A percentile compares a stretch with the other conserved stretches of the same genome.
Evolutionary conservation across 2,329 filamentous ascomycete genomes (phyloP).

Genomic region (Penicillium verrucosum): DNA sequence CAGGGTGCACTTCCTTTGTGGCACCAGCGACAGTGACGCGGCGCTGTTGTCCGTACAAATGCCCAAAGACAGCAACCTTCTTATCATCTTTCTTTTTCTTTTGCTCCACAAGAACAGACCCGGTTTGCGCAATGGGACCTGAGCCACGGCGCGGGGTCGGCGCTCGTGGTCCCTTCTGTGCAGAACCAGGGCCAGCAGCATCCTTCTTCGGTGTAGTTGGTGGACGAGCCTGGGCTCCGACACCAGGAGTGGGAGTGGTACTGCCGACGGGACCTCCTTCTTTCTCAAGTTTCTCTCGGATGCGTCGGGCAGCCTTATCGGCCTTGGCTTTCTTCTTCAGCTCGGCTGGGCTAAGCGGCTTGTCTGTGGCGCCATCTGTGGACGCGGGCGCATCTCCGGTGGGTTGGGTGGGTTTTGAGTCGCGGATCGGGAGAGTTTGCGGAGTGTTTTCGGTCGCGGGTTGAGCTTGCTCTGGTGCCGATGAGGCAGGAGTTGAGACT

Average conservation of each 20-base stretch:
- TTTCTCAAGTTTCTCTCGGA: slow-evolving; percentile 60
- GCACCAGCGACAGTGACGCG: slow-evolving; percentile 60
- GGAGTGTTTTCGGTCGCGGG: slow-evolving; percentile 15
- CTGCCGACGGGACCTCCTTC: slow-evolving; percentile 45
- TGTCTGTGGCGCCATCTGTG: slow-evolving; percentile 24
- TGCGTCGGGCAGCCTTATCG: slow-evolving; percentile 83
- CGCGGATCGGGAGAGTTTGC: slow-evolving; percentile 25
- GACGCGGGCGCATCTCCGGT: slow-evolving; percentile 24
- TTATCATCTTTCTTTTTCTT: slow-evolving; percentile 62
- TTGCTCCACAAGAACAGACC: slow-evolving; percentile 34
- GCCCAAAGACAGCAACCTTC: slow-evolving; percentile 73
- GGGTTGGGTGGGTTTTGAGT: slow-evolving; percentile 24
- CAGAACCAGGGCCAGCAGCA: slow-evolving; percentile 21
- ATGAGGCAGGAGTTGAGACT: slow-evolving; percentile 15
- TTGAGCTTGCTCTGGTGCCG: slow-evolving; percentile 17
- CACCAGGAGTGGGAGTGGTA: slow-evolving; percentile 35
- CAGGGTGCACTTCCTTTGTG: slow-evolving; percentile 75
- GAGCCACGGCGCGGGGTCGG: slow-evolving; percentile 35
- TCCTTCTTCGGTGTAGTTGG: slow-evolving; percentile 33
- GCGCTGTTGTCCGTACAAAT: slow-evolving; percentile 74
- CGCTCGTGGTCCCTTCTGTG: slow-evolving; percentile 33
- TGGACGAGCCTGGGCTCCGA: slow-evolving; percentile 26
- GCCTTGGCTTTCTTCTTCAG: slow-evolving; percentile 86
- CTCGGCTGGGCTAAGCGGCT: slow-evolving; percentile 57
- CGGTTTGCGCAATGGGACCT: slow-evolving; percentile 29